phyloP scores from a whole-genome alignment of 129 eudicot species.

The Arctium lappa region DNA sequence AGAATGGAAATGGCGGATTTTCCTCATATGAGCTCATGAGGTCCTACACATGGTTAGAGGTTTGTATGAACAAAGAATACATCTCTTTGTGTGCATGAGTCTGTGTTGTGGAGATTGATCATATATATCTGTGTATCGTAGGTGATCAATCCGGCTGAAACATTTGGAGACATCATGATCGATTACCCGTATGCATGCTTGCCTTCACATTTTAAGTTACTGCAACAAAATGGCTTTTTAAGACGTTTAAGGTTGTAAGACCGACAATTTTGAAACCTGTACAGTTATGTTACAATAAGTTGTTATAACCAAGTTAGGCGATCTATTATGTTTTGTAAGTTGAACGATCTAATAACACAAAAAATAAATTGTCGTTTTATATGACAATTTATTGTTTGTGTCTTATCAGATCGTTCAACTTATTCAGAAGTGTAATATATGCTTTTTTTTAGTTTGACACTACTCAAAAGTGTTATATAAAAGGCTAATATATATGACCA shows the following conservation, averaged over 20 bases:
- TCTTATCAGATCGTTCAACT: no score
- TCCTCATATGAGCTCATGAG: conserved; percentile 61
- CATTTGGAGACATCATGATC: conserved; percentile 57
- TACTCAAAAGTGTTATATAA: neutral
- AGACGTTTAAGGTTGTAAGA: neutral
- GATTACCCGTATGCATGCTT: conserved; percentile 54
- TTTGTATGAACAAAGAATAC: conserved; percentile 5
- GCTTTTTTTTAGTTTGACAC: neutral
- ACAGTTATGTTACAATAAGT: neutral
- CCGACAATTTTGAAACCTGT: neutral
- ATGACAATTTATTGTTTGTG: neutral
- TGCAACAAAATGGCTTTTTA: neutral
- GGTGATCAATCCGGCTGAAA: conserved; percentile 65
- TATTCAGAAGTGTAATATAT: no score
- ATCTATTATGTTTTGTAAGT: neutral
- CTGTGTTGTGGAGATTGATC: neutral
- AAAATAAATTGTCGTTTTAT: neutral
- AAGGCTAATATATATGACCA: neutral
- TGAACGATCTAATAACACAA: neutral
- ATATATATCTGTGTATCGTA: neutral
- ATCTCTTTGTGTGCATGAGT: neutral
- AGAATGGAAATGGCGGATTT: conserved; percentile 52
- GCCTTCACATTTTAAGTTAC: neutral
- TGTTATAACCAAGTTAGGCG: neutral
- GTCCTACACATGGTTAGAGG: conserved; percentile 63